Evolutionary conservation across 768 basidiomycete species (phyloP), one percentile per base, ranked within the genome.

Genomic region (Rossbeevera mucosa): DNA sequence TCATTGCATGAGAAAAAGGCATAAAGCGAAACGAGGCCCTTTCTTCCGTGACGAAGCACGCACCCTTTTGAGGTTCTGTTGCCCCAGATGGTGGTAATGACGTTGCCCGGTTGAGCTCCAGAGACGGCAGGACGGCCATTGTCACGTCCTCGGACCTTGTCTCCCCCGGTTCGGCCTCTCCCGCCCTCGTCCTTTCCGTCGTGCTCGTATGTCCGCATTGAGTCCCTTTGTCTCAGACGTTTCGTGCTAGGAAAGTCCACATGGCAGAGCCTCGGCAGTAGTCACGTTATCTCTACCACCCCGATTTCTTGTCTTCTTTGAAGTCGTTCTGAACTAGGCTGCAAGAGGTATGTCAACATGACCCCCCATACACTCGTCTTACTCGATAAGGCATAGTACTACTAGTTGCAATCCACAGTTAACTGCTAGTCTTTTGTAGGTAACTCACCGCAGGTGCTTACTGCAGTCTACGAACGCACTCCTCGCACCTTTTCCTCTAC

Each of bases 211-310:
- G 21, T 20, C 40, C 12, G 20, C 5, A 6, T 21, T 40, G 18
- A 40, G 21, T 13, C 9, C 9, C 21, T 7, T 13, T 13, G 21
- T 14, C 9, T 24, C 24, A n/a, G 22, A 24, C 22, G 16, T 44
- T 44, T 44, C 3, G 3, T 28, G n/a, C 54, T 46, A 30, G 25
- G 47, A 47, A 42, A 47, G 29, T 16, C 43, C 21, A 50, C 42
- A 36, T 44, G 26, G 28, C 24, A 24, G n/a, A 44, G 2, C 26
- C 8, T 29, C n/a, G 4, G 31, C n/a, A 18, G 18, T 38, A 24
- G 24, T 55, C 47, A 55, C 54, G 47, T 48, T 52, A 48, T 26
- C 1, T 21, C 42, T 18, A 24, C 50, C 33, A 24, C 50, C 33
- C 31, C 48, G 16, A 31, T 26, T 28, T 44, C 13, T 24, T 38